These are phyloP conservation scores for Cryptosporidium bovis DNA, from an alignment of 169 alveolate species.

Conservation along the genomic window DNA sequence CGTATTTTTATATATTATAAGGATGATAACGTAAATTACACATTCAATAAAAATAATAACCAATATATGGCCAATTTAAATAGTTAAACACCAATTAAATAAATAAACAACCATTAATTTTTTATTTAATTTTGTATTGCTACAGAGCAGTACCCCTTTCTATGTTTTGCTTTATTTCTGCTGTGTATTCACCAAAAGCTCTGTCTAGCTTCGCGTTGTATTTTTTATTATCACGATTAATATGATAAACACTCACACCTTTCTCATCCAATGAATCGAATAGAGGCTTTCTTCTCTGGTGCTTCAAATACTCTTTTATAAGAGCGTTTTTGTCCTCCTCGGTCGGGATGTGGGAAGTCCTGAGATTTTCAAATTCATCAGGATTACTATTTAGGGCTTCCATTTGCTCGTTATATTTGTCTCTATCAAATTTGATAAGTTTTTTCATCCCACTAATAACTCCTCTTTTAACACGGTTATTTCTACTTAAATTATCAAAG, in stretches of 20 bases:
- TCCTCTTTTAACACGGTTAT: neutral
- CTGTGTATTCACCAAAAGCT: slow-evolving; percentile 17
- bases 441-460: slow-evolving; percentile 1
- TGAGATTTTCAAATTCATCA: slow-evolving; percentile 16
- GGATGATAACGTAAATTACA: too few relatives aligned
- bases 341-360: slow-evolving; percentile 35
- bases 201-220: slow-evolving; percentile 49
- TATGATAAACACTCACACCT: slow-evolving; percentile 11
- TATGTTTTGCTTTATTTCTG: slow-evolving; percentile 42
- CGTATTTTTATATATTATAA: neutral
- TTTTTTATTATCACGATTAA: slow-evolving; percentile 21
- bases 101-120: too few relatives aligned
- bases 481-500: neutral
- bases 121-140: neutral
- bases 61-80: too few relatives aligned
- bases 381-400: slow-evolving; percentile 3
- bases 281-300: slow-evolving; percentile 14
- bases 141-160: slow-evolving; percentile 67
- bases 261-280: neutral
- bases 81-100: too few relatives aligned
- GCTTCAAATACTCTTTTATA: slow-evolving; percentile 24
- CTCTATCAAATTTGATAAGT: slow-evolving; percentile 11
- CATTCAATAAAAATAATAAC: too few relatives aligned
- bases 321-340: slow-evolving; percentile 17
- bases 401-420: slow-evolving; percentile 57